phyloP scores from a whole-genome alignment of 2,329 filamentous ascomycete genomes.

The Fonsecaea nubica region DNA sequence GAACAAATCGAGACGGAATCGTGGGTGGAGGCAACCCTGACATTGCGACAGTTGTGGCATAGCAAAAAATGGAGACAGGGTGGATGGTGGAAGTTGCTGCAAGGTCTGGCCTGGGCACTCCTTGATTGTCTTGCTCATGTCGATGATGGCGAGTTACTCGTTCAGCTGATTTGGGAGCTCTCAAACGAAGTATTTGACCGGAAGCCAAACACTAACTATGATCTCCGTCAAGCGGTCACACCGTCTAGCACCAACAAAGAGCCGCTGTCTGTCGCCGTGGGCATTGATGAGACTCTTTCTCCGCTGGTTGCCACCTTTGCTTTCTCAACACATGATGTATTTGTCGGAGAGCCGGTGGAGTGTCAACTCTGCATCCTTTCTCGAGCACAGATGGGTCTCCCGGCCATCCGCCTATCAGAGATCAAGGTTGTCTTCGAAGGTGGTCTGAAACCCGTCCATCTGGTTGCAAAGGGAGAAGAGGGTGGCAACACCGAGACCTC shows the following conservation, averaged over 20 bases:
- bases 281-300: slow-evolving; percentile 57
- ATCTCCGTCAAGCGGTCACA: slow-evolving; percentile 45
- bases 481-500: slow-evolving; percentile 38
- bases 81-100: slow-evolving; percentile 65
- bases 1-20: slow-evolving; percentile 59
- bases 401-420: slow-evolving; percentile 56
- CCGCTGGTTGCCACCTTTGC: slow-evolving; percentile 58
- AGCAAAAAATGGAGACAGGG: slow-evolving; percentile 64
- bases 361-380: slow-evolving; percentile 63
- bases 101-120: slow-evolving; percentile 60
- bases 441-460: slow-evolving; percentile 51
- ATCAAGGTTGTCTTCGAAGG: slow-evolving; percentile 62
- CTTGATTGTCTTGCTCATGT: slow-evolving; percentile 59
- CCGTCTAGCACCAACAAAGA: slow-evolving; percentile 44
- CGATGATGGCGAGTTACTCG: slow-evolving; percentile 55
- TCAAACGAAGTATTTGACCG: slow-evolving; percentile 49
- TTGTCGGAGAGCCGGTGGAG: slow-evolving; percentile 65
- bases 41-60: slow-evolving; percentile 62
- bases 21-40: slow-evolving; percentile 59
- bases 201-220: slow-evolving; percentile 49
- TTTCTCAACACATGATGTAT: slow-evolving; percentile 61
- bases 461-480: slow-evolving; percentile 46
- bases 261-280: slow-evolving; percentile 56
- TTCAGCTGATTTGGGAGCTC: slow-evolving; percentile 65
- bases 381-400: slow-evolving; percentile 52